Evolutionary conservation across 495 filamentous ascomycete genomes (phyloP), one percentile per base, ranked within the genome.

Genomic region (Penicillium manginii): DNA sequence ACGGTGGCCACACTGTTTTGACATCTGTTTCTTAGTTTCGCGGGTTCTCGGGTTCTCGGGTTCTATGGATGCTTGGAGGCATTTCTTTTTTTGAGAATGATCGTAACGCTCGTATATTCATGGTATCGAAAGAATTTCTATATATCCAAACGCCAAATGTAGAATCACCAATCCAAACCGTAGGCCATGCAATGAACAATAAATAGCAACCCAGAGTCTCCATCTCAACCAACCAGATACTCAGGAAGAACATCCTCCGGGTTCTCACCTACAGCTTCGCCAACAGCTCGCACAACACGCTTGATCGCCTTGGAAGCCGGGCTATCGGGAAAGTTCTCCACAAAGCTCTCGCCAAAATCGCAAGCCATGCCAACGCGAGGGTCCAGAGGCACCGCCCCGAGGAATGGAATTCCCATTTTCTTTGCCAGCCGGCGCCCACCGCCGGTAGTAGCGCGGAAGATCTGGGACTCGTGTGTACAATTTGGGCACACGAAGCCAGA

Each of bases 281-380:
- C 86, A 40, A 96, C 76, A 22, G 81, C 84, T 45, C 79, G 83
- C 5, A 97, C 93, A 23, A 97, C 91, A 29, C 73, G 74, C 74
- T 83, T 86, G 32, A 97, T 81, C 3, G 91, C 91, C 58, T 77
- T 78, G 63, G 89, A 92, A 2, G 93, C 92, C 26, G 93, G 93
- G 62, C 91, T 96, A 59, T 98, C 93, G 0, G 93, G 91, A 71
- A 89, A 98, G 43, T 84, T 83, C 56, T 98, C 92, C 63, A 98
- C 91, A 74, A 97, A 98, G 70, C 92, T 97, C 83, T 98, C 96
- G 1, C 94, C 94, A 74, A 89, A 97, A 69, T 98, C 94, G 65
- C 93, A 96, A 3, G 92, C 86, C 89, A 97, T 96, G 1, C 94
- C 93, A 52, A 98, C 93, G 48, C 93, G 80, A 4, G 94, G 93